phyloP scores from a whole-genome alignment of 306 rosid genomes.

The Castanea mollissima region DNA sequence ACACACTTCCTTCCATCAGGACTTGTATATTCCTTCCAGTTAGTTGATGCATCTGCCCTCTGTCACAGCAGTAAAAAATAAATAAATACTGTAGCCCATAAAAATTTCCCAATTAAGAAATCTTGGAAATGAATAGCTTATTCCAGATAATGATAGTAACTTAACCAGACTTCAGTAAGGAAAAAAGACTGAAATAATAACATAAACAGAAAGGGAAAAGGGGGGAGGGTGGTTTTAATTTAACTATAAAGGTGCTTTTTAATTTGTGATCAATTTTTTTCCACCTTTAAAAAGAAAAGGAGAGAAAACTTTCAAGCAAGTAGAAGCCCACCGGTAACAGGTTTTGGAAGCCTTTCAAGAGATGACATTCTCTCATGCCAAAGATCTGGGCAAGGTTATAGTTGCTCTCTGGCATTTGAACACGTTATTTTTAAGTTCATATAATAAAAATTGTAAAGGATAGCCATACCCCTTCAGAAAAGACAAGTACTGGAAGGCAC shows the following conservation, averaged over 20 bases:
- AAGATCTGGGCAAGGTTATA: not conserved
- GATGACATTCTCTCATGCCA: not conserved
- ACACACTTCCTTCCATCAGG: constrained; percentile 91
- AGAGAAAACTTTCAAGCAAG: not conserved
- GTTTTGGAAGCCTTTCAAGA: not conserved
- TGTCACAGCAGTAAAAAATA: constrained; percentile 42
- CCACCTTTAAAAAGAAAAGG: not conserved
- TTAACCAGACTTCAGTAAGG: constrained; percentile 11
- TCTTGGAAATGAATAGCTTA: constrained; percentile 14
- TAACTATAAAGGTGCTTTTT: not conserved
- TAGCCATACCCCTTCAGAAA: constrained; percentile 10
- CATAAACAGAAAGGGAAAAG: not conserved
- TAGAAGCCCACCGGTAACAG: not conserved
- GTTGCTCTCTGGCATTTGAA: not conserved
- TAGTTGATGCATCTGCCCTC: constrained; percentile 94
- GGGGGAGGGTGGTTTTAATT: not conserved
- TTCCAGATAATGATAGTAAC: constrained; percentile 7
- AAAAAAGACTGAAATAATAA: constrained; percentile 13
- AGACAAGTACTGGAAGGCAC: constrained; percentile 22
- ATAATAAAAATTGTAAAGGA: constrained; percentile 9
- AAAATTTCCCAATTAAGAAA: constrained; percentile 13
- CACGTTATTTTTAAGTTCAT: not conserved
- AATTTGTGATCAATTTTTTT: not conserved
- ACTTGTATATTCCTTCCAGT: constrained; percentile 89
- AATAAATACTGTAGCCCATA: constrained; percentile 31